Evolutionary conservation across 306 rosid species (phyloP), one percentile per base, ranked within the genome.

Genomic region (Aeschynomene evenia): DNA sequence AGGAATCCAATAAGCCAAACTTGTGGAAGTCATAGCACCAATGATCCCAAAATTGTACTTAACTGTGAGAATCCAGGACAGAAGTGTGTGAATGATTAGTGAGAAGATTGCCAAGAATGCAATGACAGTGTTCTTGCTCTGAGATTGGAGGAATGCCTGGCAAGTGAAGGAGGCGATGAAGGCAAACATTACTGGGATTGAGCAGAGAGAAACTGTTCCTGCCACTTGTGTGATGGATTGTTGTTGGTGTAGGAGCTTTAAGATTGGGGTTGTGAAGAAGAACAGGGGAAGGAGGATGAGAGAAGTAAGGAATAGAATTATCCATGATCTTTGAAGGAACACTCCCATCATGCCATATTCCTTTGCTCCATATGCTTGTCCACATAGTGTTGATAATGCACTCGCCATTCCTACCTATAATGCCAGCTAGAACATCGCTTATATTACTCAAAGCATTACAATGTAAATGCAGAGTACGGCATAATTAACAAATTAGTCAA

Each of bases 281-380:
- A 77, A 83, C 1, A 82, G 0, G 0, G 87, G 87, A 45, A 85
- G 63, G 42, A 82, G 64, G 8, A 72, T 11, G 13, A 77, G 9
- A 33, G 85, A 64, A 0, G 84, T 55, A 3, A 37, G 2, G 11
- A 11, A 59, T 34, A 68, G 63, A 10, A 66, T 46, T 10, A 85
- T 43, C 89, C 90, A 85, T 29, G 90, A 85, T 23, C 85, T 61
- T 58, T 85, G 90, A 53, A 85, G 77, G 55, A 82, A 85, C 2
- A 85, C 67, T 33, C 90, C 90, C 83, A 85, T 66, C 78, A 74
- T 74, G 59, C 49, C 58, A 75, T 77, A 68, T 51, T 85, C 71
- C 55, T 60, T 68, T 28, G 82, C 87, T 4, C 90, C 90, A 37
- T 66, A 85, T 51, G 87, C 90, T 78, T 85, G 90, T 60, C 90